Conservation (phyloP, 2,329 filamentous ascomycete genomes). For the Thermothelomyces thermophilus region DNA sequence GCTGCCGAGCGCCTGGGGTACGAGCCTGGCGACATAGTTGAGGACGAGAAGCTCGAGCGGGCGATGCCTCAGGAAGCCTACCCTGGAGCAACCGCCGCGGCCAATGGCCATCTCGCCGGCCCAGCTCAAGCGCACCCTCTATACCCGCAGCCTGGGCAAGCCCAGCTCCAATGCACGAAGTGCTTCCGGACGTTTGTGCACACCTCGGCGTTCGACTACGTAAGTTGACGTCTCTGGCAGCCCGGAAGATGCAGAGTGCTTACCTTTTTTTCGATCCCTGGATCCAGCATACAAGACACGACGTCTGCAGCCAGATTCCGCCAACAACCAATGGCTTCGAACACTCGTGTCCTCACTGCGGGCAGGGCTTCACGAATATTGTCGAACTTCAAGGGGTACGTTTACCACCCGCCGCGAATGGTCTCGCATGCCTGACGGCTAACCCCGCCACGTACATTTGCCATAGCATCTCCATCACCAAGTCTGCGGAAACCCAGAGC, state of each 20-base stretch:
- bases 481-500: slow-evolving; percentile 40
- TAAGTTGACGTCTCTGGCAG: slow-evolving; percentile 6
- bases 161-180: slow-evolving; percentile 20
- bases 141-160: background rate
- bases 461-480: slow-evolving; percentile 35
- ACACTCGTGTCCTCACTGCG: slow-evolving; percentile 22
- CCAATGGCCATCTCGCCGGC: background rate
- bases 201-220: slow-evolving; percentile 19
- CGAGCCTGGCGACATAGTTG: slow-evolving; percentile 43
- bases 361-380: slow-evolving; percentile 18
- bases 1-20: slow-evolving; percentile 53
- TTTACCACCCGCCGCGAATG: background rate
- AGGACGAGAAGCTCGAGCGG: slow-evolving; percentile 35
- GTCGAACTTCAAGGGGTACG: slow-evolving; percentile 17
- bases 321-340: slow-evolving; percentile 21
- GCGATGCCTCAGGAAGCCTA: slow-evolving; percentile 30
- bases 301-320: slow-evolving; percentile 20
- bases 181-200: slow-evolving; percentile 25
- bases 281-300: slow-evolving; percentile 19
- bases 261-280: no score
- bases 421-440: slow-evolving; percentile 6
- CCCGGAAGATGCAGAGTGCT: background rate
- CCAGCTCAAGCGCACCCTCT: slow-evolving; percentile 1
- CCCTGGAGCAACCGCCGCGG: slow-evolving; percentile 21
- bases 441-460: background rate